Conservation (phyloP, 495 filamentous ascomycete species). For the Penicillium silybi region DNA sequence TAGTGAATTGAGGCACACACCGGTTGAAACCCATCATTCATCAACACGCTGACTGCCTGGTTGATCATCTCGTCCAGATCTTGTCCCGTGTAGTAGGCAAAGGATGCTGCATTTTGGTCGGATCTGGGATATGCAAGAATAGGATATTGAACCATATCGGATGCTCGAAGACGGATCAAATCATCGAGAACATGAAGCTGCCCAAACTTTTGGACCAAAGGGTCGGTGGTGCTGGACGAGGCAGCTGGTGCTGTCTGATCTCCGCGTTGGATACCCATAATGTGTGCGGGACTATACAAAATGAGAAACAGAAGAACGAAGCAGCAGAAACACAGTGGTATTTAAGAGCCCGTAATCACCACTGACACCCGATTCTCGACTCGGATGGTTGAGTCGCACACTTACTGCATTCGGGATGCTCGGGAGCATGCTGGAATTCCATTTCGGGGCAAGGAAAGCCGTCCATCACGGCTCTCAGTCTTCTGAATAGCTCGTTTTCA, state of each 20-base stretch:
- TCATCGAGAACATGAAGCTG: constrained; percentile 43
- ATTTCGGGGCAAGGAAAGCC: constrained; percentile 3
- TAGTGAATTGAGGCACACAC: constrained; percentile 9
- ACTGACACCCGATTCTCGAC: neutral
- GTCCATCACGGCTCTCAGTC: neutral
- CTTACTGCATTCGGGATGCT: constrained; percentile 19
- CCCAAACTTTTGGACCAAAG: constrained; percentile 31
- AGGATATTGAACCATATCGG: constrained; percentile 46
- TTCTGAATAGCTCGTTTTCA: neutral
- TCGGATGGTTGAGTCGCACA: neutral
- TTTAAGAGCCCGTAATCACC: neutral
- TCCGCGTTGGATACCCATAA: constrained; percentile 32
- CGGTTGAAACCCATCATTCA: constrained; percentile 36
- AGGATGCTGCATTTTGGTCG: constrained; percentile 33
- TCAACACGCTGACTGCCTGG: constrained; percentile 34
- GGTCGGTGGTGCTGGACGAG: constrained; percentile 12
- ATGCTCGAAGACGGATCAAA: constrained; percentile 45
- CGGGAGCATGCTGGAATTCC: constrained; percentile 8
- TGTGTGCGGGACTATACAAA: neutral
- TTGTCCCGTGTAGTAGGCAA: constrained; percentile 49
- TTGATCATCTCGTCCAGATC: constrained; percentile 54
- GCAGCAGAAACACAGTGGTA: too few species aligned
- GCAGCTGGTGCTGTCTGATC: constrained; percentile 5
- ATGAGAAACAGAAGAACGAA: neutral
- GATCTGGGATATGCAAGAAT: constrained; percentile 50